Conservation (phyloP, 1,284 basidiomycete species). For the Ceraceosorus guamensis region DNA sequence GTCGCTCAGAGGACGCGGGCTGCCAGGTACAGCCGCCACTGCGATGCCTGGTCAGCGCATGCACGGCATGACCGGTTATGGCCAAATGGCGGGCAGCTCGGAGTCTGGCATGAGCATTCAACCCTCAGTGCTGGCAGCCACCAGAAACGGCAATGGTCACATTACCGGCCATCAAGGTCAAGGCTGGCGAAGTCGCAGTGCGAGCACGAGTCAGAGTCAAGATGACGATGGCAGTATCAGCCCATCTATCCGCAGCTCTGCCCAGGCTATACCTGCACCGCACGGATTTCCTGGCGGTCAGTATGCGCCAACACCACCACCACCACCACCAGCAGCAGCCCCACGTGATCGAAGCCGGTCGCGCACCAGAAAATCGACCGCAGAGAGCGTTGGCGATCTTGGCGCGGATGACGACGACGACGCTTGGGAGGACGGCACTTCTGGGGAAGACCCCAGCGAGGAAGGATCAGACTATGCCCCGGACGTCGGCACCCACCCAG, state of each 20-base stretch:
- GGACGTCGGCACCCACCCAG: neutral
- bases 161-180: no score
- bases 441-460: slow-evolving; percentile 14
- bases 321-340: neutral
- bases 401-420: slow-evolving; percentile 15
- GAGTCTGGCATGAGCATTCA: slow-evolving; percentile 35
- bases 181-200: neutral
- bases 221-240: slow-evolving; percentile 21
- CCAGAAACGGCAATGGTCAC: no score
- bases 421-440: slow-evolving; percentile 15
- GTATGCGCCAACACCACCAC: neutral
- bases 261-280: slow-evolving; percentile 17
- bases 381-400: neutral
- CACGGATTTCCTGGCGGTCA: neutral
- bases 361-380: neutral
- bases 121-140: neutral
- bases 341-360: slow-evolving; percentile 1
- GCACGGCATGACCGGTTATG: slow-evolving; percentile 27
- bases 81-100: slow-evolving; percentile 41
- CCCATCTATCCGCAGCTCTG: slow-evolving; percentile 32
- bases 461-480: slow-evolving; percentile 23
- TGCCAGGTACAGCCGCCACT: neutral
- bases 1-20: neutral
- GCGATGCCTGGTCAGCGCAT: no score
- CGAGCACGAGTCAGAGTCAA: slow-evolving; percentile 8